phyloP scores from a whole-genome alignment of 768 basidiomycete species.

The Leucocoprinus birnbaumii region DNA sequence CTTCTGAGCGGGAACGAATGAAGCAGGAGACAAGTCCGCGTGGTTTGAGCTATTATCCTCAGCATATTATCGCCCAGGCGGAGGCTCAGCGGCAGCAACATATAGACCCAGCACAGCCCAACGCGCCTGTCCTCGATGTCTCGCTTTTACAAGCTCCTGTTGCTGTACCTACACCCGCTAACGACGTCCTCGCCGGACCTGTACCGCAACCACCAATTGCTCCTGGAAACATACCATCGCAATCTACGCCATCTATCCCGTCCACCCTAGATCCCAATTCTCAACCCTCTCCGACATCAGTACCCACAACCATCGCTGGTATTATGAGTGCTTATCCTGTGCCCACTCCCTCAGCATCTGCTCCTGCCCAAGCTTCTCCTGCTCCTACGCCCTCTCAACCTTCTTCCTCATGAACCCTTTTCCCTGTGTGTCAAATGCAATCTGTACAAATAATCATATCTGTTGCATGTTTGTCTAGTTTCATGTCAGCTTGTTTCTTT shows the following conservation, averaged over 20 bases:
- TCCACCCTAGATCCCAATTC: background rate
- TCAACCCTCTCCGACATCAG: background rate
- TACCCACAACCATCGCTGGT: constrained; percentile 34
- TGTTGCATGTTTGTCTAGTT: constrained; percentile 4
- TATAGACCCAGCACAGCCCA: constrained; percentile 19
- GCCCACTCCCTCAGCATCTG: background rate
- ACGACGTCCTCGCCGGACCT: background rate
- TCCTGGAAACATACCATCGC: background rate
- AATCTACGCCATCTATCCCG: background rate
- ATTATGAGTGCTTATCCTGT: constrained; percentile 71
- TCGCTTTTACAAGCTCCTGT: constrained; percentile 5
- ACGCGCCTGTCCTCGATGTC: constrained; percentile 19
- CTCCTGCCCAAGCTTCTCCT: background rate
- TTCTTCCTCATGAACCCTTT: constrained; percentile 1
- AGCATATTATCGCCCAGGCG: constrained; percentile 43
- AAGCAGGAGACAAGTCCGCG: constrained; percentile 28
- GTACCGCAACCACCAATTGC: background rate
- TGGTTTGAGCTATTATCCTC: constrained; percentile 45
- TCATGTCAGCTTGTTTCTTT: background rate
- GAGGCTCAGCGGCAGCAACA: constrained; percentile 30
- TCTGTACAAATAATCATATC: constrained; percentile 11
- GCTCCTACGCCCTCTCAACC: background rate
- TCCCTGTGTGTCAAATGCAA: constrained; percentile 2
- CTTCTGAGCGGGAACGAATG: constrained; percentile 27
- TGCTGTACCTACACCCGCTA: background rate